These are phyloP conservation scores for Agapanthus africanus DNA, from an alignment of 106 monocot genomes.

Conservation along the genomic window DNA sequence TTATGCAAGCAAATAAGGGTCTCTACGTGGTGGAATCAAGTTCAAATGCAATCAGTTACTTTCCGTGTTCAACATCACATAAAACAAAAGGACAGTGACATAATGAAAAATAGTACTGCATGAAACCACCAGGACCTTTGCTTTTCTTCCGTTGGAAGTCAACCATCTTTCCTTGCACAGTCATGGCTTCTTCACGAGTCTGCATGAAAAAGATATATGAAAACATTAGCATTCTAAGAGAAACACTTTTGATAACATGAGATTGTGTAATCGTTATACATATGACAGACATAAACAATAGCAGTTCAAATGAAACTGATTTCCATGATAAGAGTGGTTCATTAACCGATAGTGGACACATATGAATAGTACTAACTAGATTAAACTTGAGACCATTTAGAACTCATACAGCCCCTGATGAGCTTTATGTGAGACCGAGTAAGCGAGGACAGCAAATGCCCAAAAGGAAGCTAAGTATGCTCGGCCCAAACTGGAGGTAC, in stretches of 20 bases:
- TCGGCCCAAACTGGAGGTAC: too few relatives aligned
- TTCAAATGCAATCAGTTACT: background rate
- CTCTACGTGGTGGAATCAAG: background rate
- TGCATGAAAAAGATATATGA: slow-evolving; percentile 22
- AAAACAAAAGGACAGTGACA: background rate
- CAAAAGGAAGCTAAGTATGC: too few relatives aligned
- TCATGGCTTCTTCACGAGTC: slow-evolving; percentile 76
- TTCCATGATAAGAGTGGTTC: background rate
- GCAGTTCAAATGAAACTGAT: background rate
- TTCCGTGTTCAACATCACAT: background rate
- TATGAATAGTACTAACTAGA: too few relatives aligned
- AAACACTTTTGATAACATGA: background rate
- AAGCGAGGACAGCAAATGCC: too few relatives aligned
- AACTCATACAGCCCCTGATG: too few relatives aligned
- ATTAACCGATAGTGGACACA: background rate
- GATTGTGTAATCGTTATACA: background rate
- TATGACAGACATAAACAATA: background rate
- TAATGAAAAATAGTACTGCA: slow-evolving; percentile 6
- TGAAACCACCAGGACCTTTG: slow-evolving; percentile 51
- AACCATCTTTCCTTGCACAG: slow-evolving; percentile 82
- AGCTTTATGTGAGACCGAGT: too few relatives aligned
- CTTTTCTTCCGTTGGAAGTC: slow-evolving; percentile 90
- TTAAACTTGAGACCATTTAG: too few relatives aligned
- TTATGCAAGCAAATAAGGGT: background rate
- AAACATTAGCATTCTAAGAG: background rate